A percentile compares a stretch with the other conserved stretches of the same genome.
Evolutionary conservation across 2,329 filamentous ascomycete genomes (phyloP).

Genomic region (Exophiala viscosa): DNA sequence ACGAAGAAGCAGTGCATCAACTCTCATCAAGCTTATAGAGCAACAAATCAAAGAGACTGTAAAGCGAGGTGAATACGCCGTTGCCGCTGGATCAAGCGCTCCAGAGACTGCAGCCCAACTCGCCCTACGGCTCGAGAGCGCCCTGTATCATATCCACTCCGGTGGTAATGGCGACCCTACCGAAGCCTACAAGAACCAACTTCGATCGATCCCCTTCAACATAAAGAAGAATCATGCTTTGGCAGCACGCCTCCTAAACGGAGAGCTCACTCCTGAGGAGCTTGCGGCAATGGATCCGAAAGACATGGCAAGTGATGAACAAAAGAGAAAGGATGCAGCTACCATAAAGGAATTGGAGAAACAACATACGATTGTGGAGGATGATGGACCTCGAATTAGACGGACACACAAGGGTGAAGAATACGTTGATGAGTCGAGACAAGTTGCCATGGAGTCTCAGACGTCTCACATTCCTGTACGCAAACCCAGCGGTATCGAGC

Average conservation of each 20-base stretch:
- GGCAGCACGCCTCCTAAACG: conserved; percentile 68
- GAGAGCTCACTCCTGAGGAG: conserved; percentile 66
- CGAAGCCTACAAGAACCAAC: conserved; percentile 58
- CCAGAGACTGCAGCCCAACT: conserved; percentile 65
- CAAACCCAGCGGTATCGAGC: conserved; percentile 26
- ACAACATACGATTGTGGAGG: conserved; percentile 68
- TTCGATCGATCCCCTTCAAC: conserved; percentile 77
- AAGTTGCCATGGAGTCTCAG: conserved; percentile 46
- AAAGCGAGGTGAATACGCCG: conserved; percentile 60
- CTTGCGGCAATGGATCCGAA: conserved; percentile 85
- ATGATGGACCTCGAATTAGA: conserved; percentile 72
- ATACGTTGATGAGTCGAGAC: conserved; percentile 70
- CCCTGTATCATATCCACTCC: conserved; percentile 53
- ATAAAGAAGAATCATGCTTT: conserved; percentile 83
- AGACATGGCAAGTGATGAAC: conserved; percentile 87
- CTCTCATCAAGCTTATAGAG: conserved; percentile 66
- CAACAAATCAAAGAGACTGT: conserved; percentile 64
- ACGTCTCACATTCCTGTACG: conserved; percentile 46
- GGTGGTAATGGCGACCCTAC: conserved; percentile 51
- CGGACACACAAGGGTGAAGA: conserved; percentile 96
- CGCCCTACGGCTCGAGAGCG: conserved; percentile 75
- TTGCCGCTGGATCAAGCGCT: conserved; percentile 61
- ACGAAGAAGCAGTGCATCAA: conserved; percentile 66
- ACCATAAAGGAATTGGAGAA: conserved; percentile 56
- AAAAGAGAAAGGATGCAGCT: conserved; percentile 61